Conservation (phyloP, 1,284 basidiomycete species). For the Ustilago shanxiensis region DNA sequence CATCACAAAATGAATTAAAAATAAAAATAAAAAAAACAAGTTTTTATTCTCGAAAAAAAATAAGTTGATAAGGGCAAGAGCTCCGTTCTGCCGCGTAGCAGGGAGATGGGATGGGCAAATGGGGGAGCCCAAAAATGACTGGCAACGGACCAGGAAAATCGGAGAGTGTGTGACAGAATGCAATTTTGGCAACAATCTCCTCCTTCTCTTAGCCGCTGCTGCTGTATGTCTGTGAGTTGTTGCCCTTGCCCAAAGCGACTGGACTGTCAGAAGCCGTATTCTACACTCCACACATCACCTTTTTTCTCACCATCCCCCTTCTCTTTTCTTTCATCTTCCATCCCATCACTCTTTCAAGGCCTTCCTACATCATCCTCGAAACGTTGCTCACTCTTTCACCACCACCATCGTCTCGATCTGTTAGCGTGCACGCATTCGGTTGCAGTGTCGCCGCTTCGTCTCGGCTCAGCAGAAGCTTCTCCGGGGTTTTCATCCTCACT, state of each 20-base stretch:
- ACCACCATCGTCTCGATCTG: not conserved
- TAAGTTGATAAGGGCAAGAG: not conserved
- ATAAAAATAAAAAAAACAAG: not conserved
- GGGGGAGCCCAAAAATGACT: not conserved
- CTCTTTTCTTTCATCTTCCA: not conserved
- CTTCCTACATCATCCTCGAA: not conserved
- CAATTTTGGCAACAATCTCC: conserved; percentile 9
- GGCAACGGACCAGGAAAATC: not conserved
- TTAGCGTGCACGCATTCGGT: conserved; percentile 31
- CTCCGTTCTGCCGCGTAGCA: not conserved
- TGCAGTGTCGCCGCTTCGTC: conserved; percentile 24
- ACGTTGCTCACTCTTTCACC: not conserved
- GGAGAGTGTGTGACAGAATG: not conserved
- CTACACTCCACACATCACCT: not conserved
- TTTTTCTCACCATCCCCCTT: not conserved
- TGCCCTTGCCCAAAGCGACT: not conserved
- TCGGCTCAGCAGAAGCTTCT: not conserved
- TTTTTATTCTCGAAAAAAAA: too few species aligned
- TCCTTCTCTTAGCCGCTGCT: not conserved
- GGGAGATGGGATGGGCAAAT: not conserved
- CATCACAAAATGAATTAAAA: not conserved
- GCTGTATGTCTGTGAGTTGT: too few species aligned
- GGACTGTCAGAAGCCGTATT: not conserved
- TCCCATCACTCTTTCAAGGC: not conserved
- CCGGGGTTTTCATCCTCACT: too few species aligned